phyloP scores from a whole-genome alignment of 345 rosid species.

The Syzygium grande region DNA sequence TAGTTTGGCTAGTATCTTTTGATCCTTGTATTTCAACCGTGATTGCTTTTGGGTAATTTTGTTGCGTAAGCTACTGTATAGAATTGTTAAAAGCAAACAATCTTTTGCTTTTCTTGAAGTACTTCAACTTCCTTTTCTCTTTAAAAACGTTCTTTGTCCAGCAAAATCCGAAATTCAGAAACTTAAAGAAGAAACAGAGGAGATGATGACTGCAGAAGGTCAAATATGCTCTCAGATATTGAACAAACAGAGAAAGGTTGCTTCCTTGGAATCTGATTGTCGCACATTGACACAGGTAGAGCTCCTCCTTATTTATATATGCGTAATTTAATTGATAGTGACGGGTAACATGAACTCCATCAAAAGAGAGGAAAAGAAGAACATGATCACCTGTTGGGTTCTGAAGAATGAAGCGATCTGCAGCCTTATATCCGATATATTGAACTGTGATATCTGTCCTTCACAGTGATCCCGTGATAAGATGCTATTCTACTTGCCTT shows the following conservation, averaged over 20 bases:
- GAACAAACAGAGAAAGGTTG: constrained; percentile 44
- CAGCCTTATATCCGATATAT: background rate
- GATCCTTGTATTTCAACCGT: background rate
- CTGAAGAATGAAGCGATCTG: background rate
- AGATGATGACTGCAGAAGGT: constrained; percentile 44
- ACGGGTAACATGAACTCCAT: background rate
- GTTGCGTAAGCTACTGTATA: background rate
- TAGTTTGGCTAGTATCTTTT: background rate
- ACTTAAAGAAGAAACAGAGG: constrained; percentile 40
- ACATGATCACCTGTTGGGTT: background rate
- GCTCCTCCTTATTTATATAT: background rate
- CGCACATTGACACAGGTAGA: constrained; percentile 54
- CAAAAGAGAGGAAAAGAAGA: background rate
- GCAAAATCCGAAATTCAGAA: constrained; percentile 37
- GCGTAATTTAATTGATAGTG: background rate
- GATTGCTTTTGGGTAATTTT: background rate
- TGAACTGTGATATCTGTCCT: background rate
- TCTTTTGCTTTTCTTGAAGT: background rate
- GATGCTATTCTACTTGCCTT: background rate
- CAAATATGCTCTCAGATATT: constrained; percentile 46
- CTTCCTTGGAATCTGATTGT: constrained; percentile 50
- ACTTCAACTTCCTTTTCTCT: background rate
- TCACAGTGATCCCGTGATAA: background rate
- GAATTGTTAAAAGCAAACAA: background rate
- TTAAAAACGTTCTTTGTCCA: constrained; percentile 13